Evolutionary conservation across 441 rosid species (phyloP).

Genomic region (Metrosideros polymorpha): DNA sequence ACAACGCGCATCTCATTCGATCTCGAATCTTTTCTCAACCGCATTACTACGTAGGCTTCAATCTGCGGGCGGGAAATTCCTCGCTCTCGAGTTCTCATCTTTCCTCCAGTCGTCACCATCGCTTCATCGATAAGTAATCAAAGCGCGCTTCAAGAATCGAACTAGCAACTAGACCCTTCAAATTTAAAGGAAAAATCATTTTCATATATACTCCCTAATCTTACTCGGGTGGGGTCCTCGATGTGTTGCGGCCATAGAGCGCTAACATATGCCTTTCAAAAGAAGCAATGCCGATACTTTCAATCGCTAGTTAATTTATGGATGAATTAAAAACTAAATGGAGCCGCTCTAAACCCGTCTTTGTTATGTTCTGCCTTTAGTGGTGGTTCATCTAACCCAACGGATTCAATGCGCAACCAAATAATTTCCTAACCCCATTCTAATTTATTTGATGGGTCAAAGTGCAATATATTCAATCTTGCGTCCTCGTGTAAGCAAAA

Average conservation of each 20-base stretch:
- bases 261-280: background rate
- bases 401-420: background rate
- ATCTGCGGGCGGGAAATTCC: rapidly evolving
- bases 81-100: background rate
- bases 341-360: background rate
- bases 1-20: background rate
- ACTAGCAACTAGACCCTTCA: background rate
- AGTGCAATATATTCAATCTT: background rate
- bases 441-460: background rate
- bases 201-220: background rate
- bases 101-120: rapidly evolving
- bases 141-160: rapidly evolving
- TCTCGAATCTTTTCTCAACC: background rate
- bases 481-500: background rate
- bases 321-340: background rate
- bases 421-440: background rate
- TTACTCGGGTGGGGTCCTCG: background rate
- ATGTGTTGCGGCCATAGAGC: background rate
- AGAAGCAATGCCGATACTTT: background rate
- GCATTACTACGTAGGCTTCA: rapidly evolving
- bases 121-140: background rate
- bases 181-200: background rate
- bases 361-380: background rate
- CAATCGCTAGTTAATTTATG: background rate
- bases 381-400: background rate